Evolutionary conservation across 202 grass and related monocot genomes (phyloP).

Genomic region (Bolboschoenoplectus hybrid): DNA sequence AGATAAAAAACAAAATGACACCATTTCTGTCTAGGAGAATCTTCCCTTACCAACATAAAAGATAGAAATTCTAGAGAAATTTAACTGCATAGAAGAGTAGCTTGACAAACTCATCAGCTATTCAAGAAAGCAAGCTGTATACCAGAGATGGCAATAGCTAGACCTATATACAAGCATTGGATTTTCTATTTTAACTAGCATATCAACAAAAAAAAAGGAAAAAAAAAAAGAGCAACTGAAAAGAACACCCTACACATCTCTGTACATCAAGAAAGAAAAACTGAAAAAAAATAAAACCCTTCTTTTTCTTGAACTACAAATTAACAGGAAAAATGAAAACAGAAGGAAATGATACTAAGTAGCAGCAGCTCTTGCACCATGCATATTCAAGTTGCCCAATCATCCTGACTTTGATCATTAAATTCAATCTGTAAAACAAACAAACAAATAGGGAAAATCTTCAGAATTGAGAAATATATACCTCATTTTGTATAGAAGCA

Average conservation of each 20-base stretch:
- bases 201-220: background rate
- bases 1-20: background rate
- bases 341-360: background rate
- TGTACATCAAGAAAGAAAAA: slow-evolving; percentile 28
- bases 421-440: slow-evolving; percentile 20
- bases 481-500: background rate
- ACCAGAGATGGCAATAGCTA: background rate
- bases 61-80: background rate
- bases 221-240: background rate
- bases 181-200: slow-evolving; percentile 1
- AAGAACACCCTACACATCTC: background rate
- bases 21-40: background rate
- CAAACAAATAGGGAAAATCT: background rate
- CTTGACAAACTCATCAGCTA: slow-evolving; percentile 26
- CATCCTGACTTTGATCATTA: background rate
- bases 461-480: background rate
- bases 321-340: slow-evolving; percentile 27
- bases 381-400: slow-evolving; percentile 24
- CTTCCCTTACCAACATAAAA: background rate
- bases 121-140: background rate
- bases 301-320: background rate
- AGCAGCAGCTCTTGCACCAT: background rate
- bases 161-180: slow-evolving; percentile 9
- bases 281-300: slow-evolving; percentile 8
- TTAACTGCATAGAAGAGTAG: background rate